Conservation (phyloP, 345 rosid genomes). For the Bruguiera sexangula region DNA sequence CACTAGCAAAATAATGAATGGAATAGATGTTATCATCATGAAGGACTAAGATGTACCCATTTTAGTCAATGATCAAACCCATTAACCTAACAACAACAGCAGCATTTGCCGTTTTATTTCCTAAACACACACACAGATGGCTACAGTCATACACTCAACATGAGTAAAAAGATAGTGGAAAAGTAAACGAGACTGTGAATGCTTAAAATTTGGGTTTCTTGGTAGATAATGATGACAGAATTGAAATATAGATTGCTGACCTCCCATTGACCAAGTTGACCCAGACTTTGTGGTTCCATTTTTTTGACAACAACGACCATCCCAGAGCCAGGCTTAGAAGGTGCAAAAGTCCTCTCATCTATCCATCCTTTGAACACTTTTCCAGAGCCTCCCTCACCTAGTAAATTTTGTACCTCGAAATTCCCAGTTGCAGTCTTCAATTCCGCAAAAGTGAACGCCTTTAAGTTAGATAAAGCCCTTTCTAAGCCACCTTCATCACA, state of each 20-base stretch:
- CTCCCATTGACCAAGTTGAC: conserved; percentile 75
- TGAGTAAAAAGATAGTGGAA: no score
- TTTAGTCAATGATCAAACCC: no score
- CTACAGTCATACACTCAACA: no score
- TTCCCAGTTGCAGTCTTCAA: conserved; percentile 56
- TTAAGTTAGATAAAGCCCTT: conserved; percentile 26
- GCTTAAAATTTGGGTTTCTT: no score
- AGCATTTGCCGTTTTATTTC: no score
- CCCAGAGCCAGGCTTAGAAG: conserved; percentile 56
- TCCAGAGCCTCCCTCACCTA: conserved; percentile 84
- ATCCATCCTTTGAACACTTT: conserved; percentile 84
- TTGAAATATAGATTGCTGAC: conserved; percentile 22
- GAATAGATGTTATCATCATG: neutral
- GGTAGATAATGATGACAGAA: no score
- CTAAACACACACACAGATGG: no score
- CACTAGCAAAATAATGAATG: conserved; percentile 13
- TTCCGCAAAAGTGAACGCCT: conserved; percentile 54
- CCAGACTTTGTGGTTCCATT: conserved; percentile 53
- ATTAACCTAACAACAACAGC: no score
- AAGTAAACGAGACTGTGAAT: neutral
- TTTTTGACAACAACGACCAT: conserved; percentile 73
- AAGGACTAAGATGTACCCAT: no score
- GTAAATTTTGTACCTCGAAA: conserved; percentile 50
- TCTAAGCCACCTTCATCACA: conserved; percentile 7
- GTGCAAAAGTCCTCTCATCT: conserved; percentile 52